Percentiles rank a stretch among this genome's conserved stretches.
Evolutionary conservation across 306 rosid genomes (phyloP).

Genomic region (Castanea crenata): DNA sequence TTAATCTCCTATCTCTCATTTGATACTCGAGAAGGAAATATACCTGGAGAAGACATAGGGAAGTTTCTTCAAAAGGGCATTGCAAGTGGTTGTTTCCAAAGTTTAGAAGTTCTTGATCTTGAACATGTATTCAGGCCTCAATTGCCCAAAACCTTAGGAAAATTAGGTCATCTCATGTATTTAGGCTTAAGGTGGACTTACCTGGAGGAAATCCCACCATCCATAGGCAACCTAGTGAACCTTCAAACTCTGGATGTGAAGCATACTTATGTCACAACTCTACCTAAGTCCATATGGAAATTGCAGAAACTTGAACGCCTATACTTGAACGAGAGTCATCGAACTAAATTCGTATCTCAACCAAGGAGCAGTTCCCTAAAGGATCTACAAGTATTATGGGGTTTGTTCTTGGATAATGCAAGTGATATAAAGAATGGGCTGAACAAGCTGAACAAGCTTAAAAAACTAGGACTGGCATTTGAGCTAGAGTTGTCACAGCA

Average conservation of each 20-base stretch:
- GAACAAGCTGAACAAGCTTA: slow-evolving; percentile 16
- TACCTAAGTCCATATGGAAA: slow-evolving; percentile 37
- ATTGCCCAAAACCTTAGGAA: slow-evolving; percentile 22
- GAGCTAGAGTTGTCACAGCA: slow-evolving; percentile 12
- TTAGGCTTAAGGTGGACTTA: slow-evolving; percentile 37
- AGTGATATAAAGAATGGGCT: slow-evolving; percentile 6
- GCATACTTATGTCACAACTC: slow-evolving; percentile 24
- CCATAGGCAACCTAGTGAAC: slow-evolving; percentile 21
- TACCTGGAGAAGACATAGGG: slow-evolving; percentile 30
- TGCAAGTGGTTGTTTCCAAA: background rate
- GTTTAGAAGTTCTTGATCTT: slow-evolving; percentile 1
- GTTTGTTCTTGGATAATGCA: slow-evolving; percentile 26
- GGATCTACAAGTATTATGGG: slow-evolving; percentile 31
- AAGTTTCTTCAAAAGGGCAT: slow-evolving; percentile 23
- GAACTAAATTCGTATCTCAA: slow-evolving; percentile 17
- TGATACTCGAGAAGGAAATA: slow-evolving; percentile 14
- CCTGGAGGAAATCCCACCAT: slow-evolving; percentile 22
- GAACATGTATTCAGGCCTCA: slow-evolving; percentile 34
- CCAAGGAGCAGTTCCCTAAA: slow-evolving; percentile 6
- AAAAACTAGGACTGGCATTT: slow-evolving; percentile 34
- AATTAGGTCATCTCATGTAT: slow-evolving; percentile 16
- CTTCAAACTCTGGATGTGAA: slow-evolving; percentile 42
- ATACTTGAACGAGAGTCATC: slow-evolving; percentile 17
- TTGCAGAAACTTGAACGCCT: slow-evolving; percentile 27
- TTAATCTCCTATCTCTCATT: too few relatives aligned